Conservation (phyloP, 768 basidiomycete genomes). For the Boletus vermiculosoides region DNA sequence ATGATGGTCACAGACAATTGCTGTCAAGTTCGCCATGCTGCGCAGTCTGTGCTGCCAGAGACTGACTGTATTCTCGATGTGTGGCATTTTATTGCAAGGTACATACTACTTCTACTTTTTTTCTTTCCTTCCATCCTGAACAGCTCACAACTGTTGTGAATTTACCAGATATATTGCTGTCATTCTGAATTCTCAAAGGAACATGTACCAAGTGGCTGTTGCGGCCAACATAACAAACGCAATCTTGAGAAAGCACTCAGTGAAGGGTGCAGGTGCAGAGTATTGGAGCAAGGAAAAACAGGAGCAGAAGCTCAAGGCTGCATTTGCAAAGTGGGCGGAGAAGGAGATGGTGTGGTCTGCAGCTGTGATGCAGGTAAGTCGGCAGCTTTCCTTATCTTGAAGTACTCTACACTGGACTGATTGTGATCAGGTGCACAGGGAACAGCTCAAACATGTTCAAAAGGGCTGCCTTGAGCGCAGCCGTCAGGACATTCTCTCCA, state of each 20-base stretch:
- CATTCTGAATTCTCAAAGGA: conserved; percentile 11
- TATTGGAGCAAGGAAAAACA: conserved; percentile 2
- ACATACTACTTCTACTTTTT: no score
- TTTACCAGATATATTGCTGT: conserved; percentile 9
- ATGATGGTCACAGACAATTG: no score
- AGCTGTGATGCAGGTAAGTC: no score
- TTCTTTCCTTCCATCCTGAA: no score
- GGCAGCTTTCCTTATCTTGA: not conserved
- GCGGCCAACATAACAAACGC: conserved; percentile 9
- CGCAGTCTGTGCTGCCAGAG: no score
- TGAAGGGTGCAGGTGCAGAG: conserved; percentile 1
- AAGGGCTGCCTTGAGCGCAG: conserved; percentile 28
- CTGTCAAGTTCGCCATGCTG: no score
- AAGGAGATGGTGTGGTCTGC: no score
- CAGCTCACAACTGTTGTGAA: not conserved
- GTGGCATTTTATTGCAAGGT: no score
- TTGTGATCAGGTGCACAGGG: conserved; percentile 19
- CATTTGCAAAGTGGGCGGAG: no score
- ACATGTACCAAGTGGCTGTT: not conserved
- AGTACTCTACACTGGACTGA: no score
- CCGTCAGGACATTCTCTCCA: conserved; percentile 19
- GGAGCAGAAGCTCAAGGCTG: no score
- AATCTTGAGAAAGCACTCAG: conserved; percentile 9
- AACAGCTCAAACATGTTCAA: conserved; percentile 28
- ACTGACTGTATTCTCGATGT: no score